Conservation (phyloP, 495 filamentous ascomycete species). For the Parathielavia appendiculata region DNA sequence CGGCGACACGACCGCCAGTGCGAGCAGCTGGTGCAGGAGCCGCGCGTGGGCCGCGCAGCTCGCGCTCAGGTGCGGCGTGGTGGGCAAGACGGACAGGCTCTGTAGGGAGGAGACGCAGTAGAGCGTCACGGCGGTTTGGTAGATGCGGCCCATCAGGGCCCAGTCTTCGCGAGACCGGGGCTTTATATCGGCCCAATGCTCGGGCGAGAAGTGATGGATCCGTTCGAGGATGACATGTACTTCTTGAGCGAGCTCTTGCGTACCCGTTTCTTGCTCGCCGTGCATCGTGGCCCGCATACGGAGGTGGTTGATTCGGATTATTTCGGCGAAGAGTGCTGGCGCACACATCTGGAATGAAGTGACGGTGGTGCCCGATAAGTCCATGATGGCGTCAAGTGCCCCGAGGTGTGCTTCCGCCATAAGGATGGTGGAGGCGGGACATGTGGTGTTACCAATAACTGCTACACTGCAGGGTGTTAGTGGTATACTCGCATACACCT, state of each 20-base stretch:
- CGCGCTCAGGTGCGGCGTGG: slow-evolving; percentile 6
- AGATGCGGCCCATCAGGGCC: slow-evolving; percentile 25
- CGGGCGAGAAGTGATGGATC: slow-evolving; percentile 25
- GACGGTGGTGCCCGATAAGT: slow-evolving; percentile 7
- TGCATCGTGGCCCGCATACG: slow-evolving; percentile 11
- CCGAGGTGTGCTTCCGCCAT: slow-evolving; percentile 18
- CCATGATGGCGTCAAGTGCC: slow-evolving; percentile 18
- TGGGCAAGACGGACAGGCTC: slow-evolving; percentile 28
- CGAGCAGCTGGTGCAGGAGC: background rate
- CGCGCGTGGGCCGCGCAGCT: slow-evolving; percentile 8
- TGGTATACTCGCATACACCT: background rate
- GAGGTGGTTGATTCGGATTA: slow-evolving; percentile 27
- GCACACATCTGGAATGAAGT: slow-evolving; percentile 25
- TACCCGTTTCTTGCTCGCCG: background rate
- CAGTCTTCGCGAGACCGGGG: slow-evolving; percentile 21
- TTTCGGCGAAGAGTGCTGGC: slow-evolving; percentile 23
- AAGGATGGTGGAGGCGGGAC: slow-evolving; percentile 27
- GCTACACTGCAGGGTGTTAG: slow-evolving; percentile 16
- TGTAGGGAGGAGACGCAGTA: slow-evolving; percentile 33
- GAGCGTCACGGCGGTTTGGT: slow-evolving; percentile 29
- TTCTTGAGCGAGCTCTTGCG: slow-evolving; percentile 3
- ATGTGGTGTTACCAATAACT: slow-evolving; percentile 32
- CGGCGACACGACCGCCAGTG: background rate
- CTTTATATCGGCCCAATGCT: slow-evolving; percentile 29
- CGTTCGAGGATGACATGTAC: slow-evolving; percentile 22